Base-by-base conservation (phyloP, 345 rosid species). In the Tarenaya hassleriana region DNA sequence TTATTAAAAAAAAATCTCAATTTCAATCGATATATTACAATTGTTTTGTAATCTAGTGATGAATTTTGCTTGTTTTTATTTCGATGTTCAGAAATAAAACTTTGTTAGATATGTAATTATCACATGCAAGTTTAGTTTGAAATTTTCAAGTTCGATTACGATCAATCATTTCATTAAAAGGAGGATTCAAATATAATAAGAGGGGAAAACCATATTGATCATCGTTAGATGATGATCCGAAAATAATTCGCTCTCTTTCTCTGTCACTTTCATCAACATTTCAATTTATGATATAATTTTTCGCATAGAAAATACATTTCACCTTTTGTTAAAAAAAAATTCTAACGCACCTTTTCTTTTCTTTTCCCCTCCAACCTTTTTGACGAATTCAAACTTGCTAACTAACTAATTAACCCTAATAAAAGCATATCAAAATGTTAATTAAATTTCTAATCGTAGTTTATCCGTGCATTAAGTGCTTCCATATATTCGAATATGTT, bases 261-360 rank as follows among this genome's bases (percentile, higher is more conserved):
- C 40, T 35, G 40, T 54, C 61, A 50, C 56, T 56, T 64, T 58
- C 74, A 40, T 50, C 66, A 55, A 33, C 60, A 7, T 63, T 69
- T 47, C n/a, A 56, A 50, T 16, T 56, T 50, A 46, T 50, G 52
- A 43, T 33, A 7, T 17, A 21, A 49, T 48, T 32, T 1, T 46
- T 45, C 11, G n/a, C 19, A 16, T 16, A 16, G 10, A 44, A 44
- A 44, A 44, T 17, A 4, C 27, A 7, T 16, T 44, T 11, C 11
- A 17, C 16, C 8, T 16, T 44, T 7, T n/a, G n/a, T n/a, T n/a
- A n/a, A n/a, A n/a, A n/a, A n/a, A n/a, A n/a, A n/a, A n/a, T n/a
- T 10, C 13, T 35, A 35, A 7, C n/a, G 9, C 40, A 16, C 24
- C 17, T 44, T 16, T 8, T 16, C 24, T 44, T 44, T 10, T 44